Percentiles rank a stretch among this genome's conserved stretches.
Conservation (phyloP, 345 rosid species). For the Erodium maritimum region DNA sequence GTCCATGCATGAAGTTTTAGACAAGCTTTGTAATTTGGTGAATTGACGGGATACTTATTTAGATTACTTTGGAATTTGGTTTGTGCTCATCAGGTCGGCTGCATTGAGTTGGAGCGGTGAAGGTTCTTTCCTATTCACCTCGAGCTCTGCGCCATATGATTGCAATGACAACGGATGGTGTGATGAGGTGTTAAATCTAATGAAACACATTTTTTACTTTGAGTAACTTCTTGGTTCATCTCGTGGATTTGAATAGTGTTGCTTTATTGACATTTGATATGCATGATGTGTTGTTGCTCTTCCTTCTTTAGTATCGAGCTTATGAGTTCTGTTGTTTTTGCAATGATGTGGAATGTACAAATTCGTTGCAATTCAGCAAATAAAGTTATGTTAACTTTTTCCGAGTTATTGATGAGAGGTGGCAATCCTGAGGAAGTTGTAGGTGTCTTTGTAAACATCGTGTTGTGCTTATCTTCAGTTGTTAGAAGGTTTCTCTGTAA, state of each 20-base stretch:
- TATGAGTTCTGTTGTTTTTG: neutral
- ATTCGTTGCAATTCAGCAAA: no score
- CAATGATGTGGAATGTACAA: no score
- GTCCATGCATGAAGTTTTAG: no score
- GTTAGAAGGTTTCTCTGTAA: neutral
- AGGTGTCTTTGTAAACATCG: neutral
- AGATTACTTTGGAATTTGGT: neutral
- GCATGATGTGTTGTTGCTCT: neutral
- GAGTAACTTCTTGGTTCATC: neutral
- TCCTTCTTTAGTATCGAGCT: neutral
- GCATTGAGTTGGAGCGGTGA: slow-evolving; percentile 78
- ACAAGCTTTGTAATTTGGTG: neutral
- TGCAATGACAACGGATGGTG: slow-evolving; percentile 69
- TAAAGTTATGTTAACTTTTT: neutral
- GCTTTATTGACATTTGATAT: neutral
- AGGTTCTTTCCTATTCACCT: slow-evolving; percentile 81
- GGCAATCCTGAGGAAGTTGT: neutral
- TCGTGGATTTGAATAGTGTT: neutral
- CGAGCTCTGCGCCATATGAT: slow-evolving; percentile 83
- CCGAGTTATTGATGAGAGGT: neutral
- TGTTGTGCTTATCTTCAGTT: neutral
- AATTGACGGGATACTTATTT: no score
- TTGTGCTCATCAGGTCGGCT: slow-evolving; percentile 49
- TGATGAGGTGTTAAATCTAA: slow-evolving; percentile 47
- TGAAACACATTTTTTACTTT: neutral